Base-by-base conservation (phyloP, 352 stramenopile species). In the Phytophthora litchii region DNA sequence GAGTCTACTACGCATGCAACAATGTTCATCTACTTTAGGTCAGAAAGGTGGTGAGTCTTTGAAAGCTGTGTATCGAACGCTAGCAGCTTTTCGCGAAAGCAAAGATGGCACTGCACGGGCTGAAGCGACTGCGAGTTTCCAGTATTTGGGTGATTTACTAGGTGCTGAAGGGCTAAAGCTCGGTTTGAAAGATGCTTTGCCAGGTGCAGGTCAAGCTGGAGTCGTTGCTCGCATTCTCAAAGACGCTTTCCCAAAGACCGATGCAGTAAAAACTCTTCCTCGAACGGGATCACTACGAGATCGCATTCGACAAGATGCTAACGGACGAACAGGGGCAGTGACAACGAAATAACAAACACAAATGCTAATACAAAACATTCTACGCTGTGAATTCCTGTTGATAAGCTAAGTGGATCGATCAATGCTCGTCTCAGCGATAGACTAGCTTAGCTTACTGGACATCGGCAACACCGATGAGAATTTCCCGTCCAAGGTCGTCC, bases 401-500 rank as follows among this genome's bases (percentile, higher is more conserved):
- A 52, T 48, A 62, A 54, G 50, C 56, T 54, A 20, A 29, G 10
- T 40, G 23, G 31, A 25, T 23, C 14, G 41, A 50, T 35, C 16
- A 16, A 48, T 35, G 42, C 5, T 38, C 14, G 17, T 40, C 31
- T 45, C 43, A 29, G 25, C 38, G 23, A 27, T 5, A 27, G 3
- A 34, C 43, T 35, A 34, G 42, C 25, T 25, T 14, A 20, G 32
- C 60, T 86, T 92, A 92, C 46, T 74, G 72, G 13, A 95, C 84
- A 52, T 89, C 79, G 25, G 85, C 86, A 9, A 95, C 83, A 19
- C 83, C 79, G 78, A 95, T 85, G 54, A 92, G 69, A 40, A 91
- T 92, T 68, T 94, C 80, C 49, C 91, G 84, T 58, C 83, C 84
- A 17, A 93, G 76, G 57, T 92, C 84, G 55, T 89, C 67, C 53